Evolutionary conservation across 441 rosid genomes (phyloP), one percentile per base, ranked within the genome.

Genomic region (Populus hybrid): DNA sequence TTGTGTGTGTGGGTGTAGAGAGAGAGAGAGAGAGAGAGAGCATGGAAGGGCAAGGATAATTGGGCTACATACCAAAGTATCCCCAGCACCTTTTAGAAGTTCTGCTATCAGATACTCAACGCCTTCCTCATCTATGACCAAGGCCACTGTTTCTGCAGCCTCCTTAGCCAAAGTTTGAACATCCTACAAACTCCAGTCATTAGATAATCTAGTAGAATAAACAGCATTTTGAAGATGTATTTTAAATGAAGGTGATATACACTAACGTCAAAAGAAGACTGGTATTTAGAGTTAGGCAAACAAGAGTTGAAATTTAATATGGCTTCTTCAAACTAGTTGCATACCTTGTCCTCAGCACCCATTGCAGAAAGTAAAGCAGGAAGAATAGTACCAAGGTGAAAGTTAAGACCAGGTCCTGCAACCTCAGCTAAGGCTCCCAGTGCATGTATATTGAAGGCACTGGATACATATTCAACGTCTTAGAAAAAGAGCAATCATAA

Each of bases 371-470:
- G 99, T 84, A 97, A 88, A 76, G 97, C 92, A 83, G 99, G 99
- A 85, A 97, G 94, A 81, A 97, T 83, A 57, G 93, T 90, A 76
- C 97, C 94, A 78, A 95, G 94, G 85, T 97, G 99, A 83, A 78
- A 72, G 81, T 92, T 91, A 70, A 97, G 94, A 75, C 99, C 98
- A 79, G 98, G 83, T 78, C 99, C 98, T 8, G 99, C 99, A 85
- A 95, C 99, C 82, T 97, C 99, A 53, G 99, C 99, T 79, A 97
- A 88, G 53, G 98, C 99, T 76, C 99, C 99, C 61, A 97, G 81
- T 75, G 99, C 99, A 88, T 95, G 98, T 35, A 98, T 98, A 89
- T 95, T 93, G 82, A 97, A 93, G 82, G 99, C 97, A 70, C 98
- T 97, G 86, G 50, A 86, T 70, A 80, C 10, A 82, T 42, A 70